Evolutionary conservation across 2,329 filamentous ascomycete genomes (phyloP), one percentile per base, ranked within the genome.

Genomic region (Rhinocladiella similis): DNA sequence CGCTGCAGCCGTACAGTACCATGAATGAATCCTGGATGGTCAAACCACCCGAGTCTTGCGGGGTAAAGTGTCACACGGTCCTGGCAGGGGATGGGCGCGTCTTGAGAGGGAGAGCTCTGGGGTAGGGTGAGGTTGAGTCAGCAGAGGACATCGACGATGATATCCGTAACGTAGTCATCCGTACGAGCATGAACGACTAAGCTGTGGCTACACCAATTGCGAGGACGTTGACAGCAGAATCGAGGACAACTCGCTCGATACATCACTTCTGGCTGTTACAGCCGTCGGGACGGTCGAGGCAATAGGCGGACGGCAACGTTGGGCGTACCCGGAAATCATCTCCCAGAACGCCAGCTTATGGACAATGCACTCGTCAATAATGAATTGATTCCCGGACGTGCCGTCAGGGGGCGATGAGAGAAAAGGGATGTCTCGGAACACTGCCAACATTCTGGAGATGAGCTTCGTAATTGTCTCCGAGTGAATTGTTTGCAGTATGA

Each of bases 111-210:
- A n/a, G n/a, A n/a, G n/a, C n/a, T n/a, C n/a, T n/a, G n/a, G n/a
- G n/a, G n/a, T n/a, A n/a, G n/a, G n/a, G 53, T 56, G 49, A 56
- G 33, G 41, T 56, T 41, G 14, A 41, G n/a, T 41, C 38, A 41
- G n/a, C 29, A 33, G 22, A 25, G 29, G 29, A 33, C 29, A 33
- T 41, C 47, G 25, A 46, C 39, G 39, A 25, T 42, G 33, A 19
- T 19, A 27, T 48, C 35, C 41, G 35, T 22, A 48, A 25, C 18
- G 20, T 41, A 35, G 2, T 29, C 16, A 12, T 33, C 10, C 10
- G 29, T 33, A 33, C 29, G 10, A 33, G 29, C 29, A 9, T 9
- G 29, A 33, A 33, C 6, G 29, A 33, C 22, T 25, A 25, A 25
- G 22, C 22, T 7, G 22, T 25, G 22, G 22, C 22, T 38, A 13